phyloP scores from a whole-genome alignment of 140 eudicot genomes.

The Erigeron philadelphicus region DNA sequence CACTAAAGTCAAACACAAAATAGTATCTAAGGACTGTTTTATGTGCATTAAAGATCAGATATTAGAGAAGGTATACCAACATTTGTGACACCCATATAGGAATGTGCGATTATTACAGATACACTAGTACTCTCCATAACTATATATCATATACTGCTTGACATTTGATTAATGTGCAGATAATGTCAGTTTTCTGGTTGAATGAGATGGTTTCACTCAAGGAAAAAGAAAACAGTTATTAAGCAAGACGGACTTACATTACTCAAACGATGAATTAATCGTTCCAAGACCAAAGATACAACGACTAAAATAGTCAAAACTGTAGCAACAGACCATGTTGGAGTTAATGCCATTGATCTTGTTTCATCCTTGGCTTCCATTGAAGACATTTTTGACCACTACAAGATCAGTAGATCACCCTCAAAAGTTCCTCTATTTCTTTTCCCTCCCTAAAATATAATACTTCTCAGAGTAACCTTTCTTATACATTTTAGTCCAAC shows the following conservation, averaged over 20 bases:
- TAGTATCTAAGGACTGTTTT: too few relatives aligned
- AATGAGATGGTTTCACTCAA: background rate
- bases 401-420: constrained; percentile 46
- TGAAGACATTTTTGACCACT: constrained; percentile 48
- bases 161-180: too few relatives aligned
- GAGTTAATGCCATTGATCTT: constrained; percentile 88
- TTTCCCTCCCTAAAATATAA: background rate
- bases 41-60: too few relatives aligned
- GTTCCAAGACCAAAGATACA: constrained; percentile 80
- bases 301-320: constrained; percentile 53
- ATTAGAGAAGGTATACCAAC: too few relatives aligned
- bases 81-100: too few relatives aligned
- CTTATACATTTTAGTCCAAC: constrained; percentile 22
- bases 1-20: too few relatives aligned
- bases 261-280: constrained; percentile 60
- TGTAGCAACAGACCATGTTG: constrained; percentile 98
- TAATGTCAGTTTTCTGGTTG: too few relatives aligned
- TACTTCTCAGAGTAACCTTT: background rate
- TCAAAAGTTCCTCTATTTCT: constrained; percentile 43
- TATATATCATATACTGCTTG: too few relatives aligned
- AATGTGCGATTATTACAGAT: too few relatives aligned
- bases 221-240: background rate
- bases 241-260: constrained; percentile 42
- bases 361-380: constrained; percentile 43
- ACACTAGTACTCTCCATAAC: background rate